Base-by-base conservation (phyloP, 2,329 filamentous ascomycete genomes). In the Coniochaeta sp. region DNA sequence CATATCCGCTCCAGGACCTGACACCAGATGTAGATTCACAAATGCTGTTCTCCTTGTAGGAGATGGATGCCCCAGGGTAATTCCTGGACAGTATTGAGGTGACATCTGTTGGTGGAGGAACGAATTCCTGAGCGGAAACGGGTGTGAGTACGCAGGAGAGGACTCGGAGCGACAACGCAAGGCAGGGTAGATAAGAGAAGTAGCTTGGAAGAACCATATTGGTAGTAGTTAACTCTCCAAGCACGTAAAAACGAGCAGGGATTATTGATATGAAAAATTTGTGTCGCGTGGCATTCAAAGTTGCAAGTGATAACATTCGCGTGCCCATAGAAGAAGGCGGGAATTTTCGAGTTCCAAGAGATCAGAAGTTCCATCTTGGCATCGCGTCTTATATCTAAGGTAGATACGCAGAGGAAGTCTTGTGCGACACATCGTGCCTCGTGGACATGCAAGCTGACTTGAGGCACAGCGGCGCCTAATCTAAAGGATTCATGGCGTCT, bases 21-120 rank as follows among this genome's bases (percentile, higher is more conserved):
- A 85, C 82, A 3, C 79, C 78, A 9, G 77, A 73, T 0, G 81
- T 84, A 1, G 81, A 83, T 68, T 86, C 83, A 66, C 83, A 86
- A 10, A 86, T 77, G 3, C 70, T 54, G 34, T 60, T 63, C 62
- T 60, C 55, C 38, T 63, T 63, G 58, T 63, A 63, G 17, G 62
- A 57, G 59, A 77, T 66, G 66, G 68, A 77, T 47, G 71, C 72
- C 28, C 82, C 82, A 74, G 60, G 60, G 24, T 61, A 63, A 16
- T 63, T 63, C 8, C 59, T 28, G 55, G 62, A 63, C 72, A 68
- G 80, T 80, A 73, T 71, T 65, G 81, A 81, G 50, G 69, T 34
- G 71, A 75, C 54, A 38, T 57, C 34, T 30, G 61, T 38, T 16
- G 57, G 57, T 1, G 34, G 47, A 2, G 58, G 57, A 9, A 63